These are phyloP conservation scores for Whalleya microplaca DNA, from an alignment of 2,329 filamentous ascomycete species.

Conservation along the genomic window DNA sequence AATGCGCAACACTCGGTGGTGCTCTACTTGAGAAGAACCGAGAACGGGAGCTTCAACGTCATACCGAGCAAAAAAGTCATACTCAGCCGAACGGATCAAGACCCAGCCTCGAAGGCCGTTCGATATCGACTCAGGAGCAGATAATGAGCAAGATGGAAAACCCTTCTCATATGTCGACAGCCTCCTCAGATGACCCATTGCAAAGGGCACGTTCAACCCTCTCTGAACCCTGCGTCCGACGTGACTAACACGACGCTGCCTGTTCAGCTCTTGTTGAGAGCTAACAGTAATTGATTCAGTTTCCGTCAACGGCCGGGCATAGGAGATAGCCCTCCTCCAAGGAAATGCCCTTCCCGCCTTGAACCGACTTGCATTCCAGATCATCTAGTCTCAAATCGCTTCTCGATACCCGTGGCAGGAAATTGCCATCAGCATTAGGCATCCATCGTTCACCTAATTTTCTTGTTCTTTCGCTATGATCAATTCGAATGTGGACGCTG, in stretches of 20 bases:
- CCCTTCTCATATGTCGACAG: slow-evolving; percentile 63
- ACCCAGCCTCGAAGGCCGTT: slow-evolving; percentile 53
- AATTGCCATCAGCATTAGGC: slow-evolving; percentile 23
- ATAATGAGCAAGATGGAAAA: slow-evolving; percentile 63
- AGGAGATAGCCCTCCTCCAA: neutral
- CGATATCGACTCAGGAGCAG: slow-evolving; percentile 71
- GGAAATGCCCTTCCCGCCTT: neutral
- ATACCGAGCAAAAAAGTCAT: slow-evolving; percentile 52
- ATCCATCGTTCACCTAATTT: slow-evolving; percentile 20
- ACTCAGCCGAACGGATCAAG: slow-evolving; percentile 42
- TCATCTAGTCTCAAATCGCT: slow-evolving; percentile 13
- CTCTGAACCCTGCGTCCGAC: slow-evolving; percentile 43
- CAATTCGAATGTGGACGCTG: slow-evolving; percentile 25
- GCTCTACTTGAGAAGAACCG: slow-evolving; percentile 78
- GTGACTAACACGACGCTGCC: slow-evolving; percentile 33
- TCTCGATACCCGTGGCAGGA: slow-evolving; percentile 30
- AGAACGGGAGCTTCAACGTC: slow-evolving; percentile 60
- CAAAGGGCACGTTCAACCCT: slow-evolving; percentile 54
- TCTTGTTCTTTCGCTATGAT: slow-evolving; percentile 29
- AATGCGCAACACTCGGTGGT: slow-evolving; percentile 90
- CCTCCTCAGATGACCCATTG: slow-evolving; percentile 62
- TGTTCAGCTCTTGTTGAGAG: slow-evolving; percentile 37
- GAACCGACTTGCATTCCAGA: slow-evolving; percentile 19
- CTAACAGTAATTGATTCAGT: slow-evolving; percentile 38
- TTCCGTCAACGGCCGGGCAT: slow-evolving; percentile 10